Evolutionary conservation across 805 yeast species (phyloP).

Genomic region (Brettanomyces bruxellensis): DNA sequence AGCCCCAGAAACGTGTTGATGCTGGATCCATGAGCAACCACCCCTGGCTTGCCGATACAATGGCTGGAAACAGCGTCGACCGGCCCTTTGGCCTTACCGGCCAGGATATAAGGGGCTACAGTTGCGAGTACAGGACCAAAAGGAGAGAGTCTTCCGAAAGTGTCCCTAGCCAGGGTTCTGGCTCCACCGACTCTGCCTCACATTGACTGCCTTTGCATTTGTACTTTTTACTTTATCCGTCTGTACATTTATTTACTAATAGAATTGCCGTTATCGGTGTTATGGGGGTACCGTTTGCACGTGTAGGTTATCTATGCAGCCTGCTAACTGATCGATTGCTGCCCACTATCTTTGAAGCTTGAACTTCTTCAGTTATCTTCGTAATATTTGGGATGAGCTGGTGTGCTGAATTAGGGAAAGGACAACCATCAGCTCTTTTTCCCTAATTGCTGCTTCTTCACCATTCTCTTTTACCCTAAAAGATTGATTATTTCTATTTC

Average conservation of each 20-base stretch:
- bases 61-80: conserved; percentile 15
- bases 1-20: conserved; percentile 43
- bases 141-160: background rate
- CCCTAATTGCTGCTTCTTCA: too few relatives aligned
- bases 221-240: background rate
- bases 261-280: background rate
- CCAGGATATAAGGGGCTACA: conserved; percentile 25
- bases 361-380: too few relatives aligned
- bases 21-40: conserved; percentile 45
- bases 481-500: too few relatives aligned
- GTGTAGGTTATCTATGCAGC: too few relatives aligned
- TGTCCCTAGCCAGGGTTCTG: too few relatives aligned
- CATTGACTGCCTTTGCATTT: background rate
- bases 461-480: too few relatives aligned
- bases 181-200: too few relatives aligned
- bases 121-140: conserved; percentile 8
- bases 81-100: conserved; percentile 24
- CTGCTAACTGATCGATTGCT: too few relatives aligned
- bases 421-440: too few relatives aligned
- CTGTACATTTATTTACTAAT: background rate
- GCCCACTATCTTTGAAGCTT: too few relatives aligned
- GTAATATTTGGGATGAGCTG: too few relatives aligned
- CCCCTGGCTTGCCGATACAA: conserved; percentile 36
- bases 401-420: too few relatives aligned
- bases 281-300: background rate